Evolutionary conservation across 2,329 filamentous ascomycete species (phyloP), one percentile per base, ranked within the genome.

Genomic region (Ascochyta viciae-villosae): DNA sequence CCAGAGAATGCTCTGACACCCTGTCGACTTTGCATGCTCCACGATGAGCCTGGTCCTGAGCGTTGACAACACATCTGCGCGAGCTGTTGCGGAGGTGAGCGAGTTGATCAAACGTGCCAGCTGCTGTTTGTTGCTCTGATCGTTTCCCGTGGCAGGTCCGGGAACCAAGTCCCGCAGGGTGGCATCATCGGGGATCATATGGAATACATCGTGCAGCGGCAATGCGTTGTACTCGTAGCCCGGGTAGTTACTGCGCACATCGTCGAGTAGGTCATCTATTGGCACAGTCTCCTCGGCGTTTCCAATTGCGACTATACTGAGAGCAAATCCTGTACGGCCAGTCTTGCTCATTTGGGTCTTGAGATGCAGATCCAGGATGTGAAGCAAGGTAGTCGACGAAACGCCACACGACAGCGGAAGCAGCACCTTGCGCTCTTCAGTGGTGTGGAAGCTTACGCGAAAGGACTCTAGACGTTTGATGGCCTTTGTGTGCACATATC

Each of bases 391-490:
- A 13, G 89, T 83, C 0, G 94, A 98, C 1, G 90, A 95, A 1
- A 89, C 80, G 0, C 95, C 94, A 67, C 92, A 88, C 0, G 93
- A 96, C 1, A 97, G 79, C 6, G 92, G 91, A 19, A 96, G 79
- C 16, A 96, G 79, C 43, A 96, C 84, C 69, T 77, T 84, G 63
- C 77, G 79, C 53, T 78, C 77, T 47, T 77, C 70, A 39, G 77
- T 77, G 22, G 76, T 72, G 29, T 76, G 73, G 60, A 82, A 74
- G 34, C 78, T 77, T 34, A 86, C 81, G 41, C 84, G 81, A 70
- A 88, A 90, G 37, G 82, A 81, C 64, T 89, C 87, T 79, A 90
- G 85, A 43, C 92, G 90, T 76, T 94, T 94, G 64, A 91, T 84
- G 58, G 88, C 83, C 76, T 98, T 98, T 63, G 85, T 87, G 57